Conservation (phyloP, 148 eudicot genomes). For the Nepenthes gracilis region DNA sequence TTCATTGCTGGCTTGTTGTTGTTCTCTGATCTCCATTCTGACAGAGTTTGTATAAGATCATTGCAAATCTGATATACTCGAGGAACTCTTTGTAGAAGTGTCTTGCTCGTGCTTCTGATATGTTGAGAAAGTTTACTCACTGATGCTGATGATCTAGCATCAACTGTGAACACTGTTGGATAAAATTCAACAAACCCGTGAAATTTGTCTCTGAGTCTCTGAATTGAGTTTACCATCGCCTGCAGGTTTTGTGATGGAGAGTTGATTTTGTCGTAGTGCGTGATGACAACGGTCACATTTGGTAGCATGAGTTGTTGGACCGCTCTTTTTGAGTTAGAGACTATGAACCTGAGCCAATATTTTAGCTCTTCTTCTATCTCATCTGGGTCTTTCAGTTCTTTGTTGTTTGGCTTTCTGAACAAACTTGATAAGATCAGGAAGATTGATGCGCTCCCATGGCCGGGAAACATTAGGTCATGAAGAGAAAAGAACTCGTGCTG, state of each 20-base stretch:
- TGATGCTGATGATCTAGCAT: constrained; percentile 79
- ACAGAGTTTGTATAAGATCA: constrained; percentile 44
- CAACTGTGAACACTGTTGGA: constrained; percentile 82
- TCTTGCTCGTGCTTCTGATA: constrained; percentile 49
- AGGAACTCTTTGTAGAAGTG: constrained; percentile 65
- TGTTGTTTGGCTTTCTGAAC: constrained; percentile 52
- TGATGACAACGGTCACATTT: constrained; percentile 65
- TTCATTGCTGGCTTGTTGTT: constrained; percentile 61
- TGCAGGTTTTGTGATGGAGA: constrained; percentile 47
- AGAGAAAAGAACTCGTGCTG: constrained; percentile 65
- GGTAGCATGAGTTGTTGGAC: constrained; percentile 83
- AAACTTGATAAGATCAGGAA: constrained; percentile 60
- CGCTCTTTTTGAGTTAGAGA: constrained; percentile 76
- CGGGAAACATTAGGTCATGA: constrained; percentile 93
- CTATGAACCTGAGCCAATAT: constrained; percentile 87
- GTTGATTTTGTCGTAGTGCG: constrained; percentile 66
- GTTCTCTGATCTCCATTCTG: constrained; percentile 70
- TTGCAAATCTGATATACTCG: constrained; percentile 74
- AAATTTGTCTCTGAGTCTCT: constrained; percentile 56
- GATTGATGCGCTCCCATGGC: constrained; percentile 77
- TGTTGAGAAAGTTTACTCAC: constrained; percentile 73
- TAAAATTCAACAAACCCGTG: constrained; percentile 56
- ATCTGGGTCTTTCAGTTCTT: constrained; percentile 51
- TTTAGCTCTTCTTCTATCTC: constrained; percentile 85
- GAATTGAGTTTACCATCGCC: constrained; percentile 37